Conservation (phyloP, 2,329 filamentous ascomycete species). For the Epichloe festucae region DNA sequence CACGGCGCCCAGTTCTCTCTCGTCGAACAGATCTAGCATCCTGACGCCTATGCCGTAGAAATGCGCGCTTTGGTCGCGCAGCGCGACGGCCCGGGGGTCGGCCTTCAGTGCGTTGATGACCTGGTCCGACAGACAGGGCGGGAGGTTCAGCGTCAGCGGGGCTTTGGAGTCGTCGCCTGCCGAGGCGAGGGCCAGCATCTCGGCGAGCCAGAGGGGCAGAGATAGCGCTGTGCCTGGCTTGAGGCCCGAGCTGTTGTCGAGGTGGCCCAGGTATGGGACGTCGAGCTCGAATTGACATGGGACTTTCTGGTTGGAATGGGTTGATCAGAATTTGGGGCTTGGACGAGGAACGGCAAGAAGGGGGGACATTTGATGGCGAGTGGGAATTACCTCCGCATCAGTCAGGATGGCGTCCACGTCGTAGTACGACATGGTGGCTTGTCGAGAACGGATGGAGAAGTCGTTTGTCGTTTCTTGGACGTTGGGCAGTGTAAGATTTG, state of each 20-base stretch:
- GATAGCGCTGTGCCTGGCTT: constrained; percentile 69
- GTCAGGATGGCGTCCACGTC: constrained; percentile 75
- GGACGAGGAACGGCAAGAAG: too few relatives aligned
- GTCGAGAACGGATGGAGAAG: not conserved
- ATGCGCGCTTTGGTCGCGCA: constrained; percentile 71
- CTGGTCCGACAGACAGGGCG: constrained; percentile 59
- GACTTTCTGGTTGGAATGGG: constrained; percentile 53
- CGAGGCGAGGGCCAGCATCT: constrained; percentile 72
- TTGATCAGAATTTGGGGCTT: not conserved
- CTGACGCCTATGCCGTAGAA: constrained; percentile 79
- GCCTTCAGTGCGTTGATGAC: constrained; percentile 86
- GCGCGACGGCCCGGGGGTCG: constrained; percentile 71
- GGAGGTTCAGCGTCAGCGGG: constrained; percentile 70
- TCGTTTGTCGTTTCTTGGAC: not conserved
- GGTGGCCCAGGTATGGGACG: constrained; percentile 72
- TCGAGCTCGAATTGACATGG: constrained; percentile 91
- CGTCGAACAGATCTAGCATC: constrained; percentile 84
- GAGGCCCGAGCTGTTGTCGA: constrained; percentile 72
- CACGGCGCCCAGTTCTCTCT: constrained; percentile 61
- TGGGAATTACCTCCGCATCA: constrained; percentile 53
- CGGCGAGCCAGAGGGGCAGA: constrained; percentile 80
- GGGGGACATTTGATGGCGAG: too few relatives aligned
- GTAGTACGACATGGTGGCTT: constrained; percentile 57
- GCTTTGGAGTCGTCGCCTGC: constrained; percentile 34
- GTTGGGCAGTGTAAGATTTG: not conserved